Percentiles rank a stretch among this genome's conserved stretches.
These are phyloP conservation scores for Diplodia sapinea DNA, from an alignment of 2,329 filamentous ascomycete species.

Conservation along the genomic window DNA sequence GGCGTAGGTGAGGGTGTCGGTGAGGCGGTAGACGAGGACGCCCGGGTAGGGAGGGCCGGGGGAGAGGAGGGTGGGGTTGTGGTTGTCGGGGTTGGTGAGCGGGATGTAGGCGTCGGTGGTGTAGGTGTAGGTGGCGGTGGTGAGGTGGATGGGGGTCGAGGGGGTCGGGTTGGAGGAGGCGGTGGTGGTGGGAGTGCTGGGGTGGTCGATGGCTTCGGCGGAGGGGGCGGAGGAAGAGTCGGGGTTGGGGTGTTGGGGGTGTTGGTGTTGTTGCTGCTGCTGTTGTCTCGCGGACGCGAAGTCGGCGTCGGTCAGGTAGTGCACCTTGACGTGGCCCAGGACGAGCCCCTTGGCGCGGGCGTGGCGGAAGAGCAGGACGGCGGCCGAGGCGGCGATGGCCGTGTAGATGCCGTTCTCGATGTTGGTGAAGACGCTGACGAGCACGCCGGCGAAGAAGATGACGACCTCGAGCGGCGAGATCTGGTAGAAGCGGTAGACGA, in stretches of 20 bases:
- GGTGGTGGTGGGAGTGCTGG: conserved; percentile 42
- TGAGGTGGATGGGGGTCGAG: background rate
- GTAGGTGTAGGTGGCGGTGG: conserved; percentile 6
- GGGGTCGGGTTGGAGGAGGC: no score
- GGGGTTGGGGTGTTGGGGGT: background rate
- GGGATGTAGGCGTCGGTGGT: conserved; percentile 16
- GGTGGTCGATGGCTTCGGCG: conserved; percentile 33
- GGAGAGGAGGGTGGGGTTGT: no score
- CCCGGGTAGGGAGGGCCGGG: conserved; percentile 25
- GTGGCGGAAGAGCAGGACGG: conserved; percentile 74
- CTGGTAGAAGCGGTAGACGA: conserved; percentile 89
- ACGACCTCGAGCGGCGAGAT: conserved; percentile 86
- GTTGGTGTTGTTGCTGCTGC: background rate
- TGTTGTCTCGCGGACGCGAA: background rate
- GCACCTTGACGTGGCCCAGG: conserved; percentile 36
- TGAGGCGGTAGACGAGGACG: conserved; percentile 57
- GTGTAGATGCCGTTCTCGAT: conserved; percentile 92
- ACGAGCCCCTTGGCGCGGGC: conserved; percentile 40
- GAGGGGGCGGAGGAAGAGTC: conserved; percentile 42
- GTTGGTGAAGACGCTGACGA: conserved; percentile 80
- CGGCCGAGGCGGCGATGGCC: conserved; percentile 76
- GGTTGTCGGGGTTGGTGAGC: conserved; percentile 6
- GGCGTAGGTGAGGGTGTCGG: conserved; percentile 94
- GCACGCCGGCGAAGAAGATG: conserved; percentile 87
- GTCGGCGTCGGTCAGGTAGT: conserved; percentile 25